phyloP scores from a whole-genome alignment of 2,329 filamentous ascomycete species.

The Aspergillus thermomutatus region DNA sequence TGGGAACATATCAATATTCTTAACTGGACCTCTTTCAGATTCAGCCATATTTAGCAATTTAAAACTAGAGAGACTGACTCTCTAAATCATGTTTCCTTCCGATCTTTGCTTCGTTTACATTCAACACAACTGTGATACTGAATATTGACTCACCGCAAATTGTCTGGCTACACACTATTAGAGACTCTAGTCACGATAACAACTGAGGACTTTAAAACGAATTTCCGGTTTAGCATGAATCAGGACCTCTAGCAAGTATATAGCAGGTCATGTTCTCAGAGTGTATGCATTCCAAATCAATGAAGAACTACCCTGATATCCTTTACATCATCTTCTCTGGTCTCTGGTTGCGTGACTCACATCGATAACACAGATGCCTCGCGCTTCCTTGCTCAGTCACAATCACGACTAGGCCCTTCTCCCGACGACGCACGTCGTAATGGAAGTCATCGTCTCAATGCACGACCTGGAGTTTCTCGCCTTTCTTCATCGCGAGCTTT shows the following conservation, averaged over 20 bases:
- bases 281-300: conserved; percentile 58
- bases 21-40: neutral
- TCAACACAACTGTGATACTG: neutral
- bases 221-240: conserved; percentile 3
- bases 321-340: neutral
- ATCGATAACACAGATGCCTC: conserved; percentile 67
- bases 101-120: neutral
- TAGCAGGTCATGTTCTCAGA: conserved; percentile 71
- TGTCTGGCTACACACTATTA: neutral
- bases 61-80: neutral
- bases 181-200: neutral
- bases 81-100: neutral
- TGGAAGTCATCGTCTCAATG: conserved; percentile 48
- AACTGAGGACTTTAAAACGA: neutral
- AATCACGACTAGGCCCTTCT: conserved; percentile 80
- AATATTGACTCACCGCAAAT: conserved; percentile 1
- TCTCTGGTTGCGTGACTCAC: neutral
- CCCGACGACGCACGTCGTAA: conserved; percentile 50
- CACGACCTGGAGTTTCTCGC: conserved; percentile 45
- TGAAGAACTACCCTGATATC: neutral
- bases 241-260: neutral
- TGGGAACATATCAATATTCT: neutral
- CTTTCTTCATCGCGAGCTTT: conserved; percentile 49
- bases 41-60: neutral
- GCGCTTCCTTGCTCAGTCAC: conserved; percentile 91